These are phyloP conservation scores for Esteya vermicola DNA, from an alignment of 2,329 filamentous ascomycete genomes.

Conservation along the genomic window DNA sequence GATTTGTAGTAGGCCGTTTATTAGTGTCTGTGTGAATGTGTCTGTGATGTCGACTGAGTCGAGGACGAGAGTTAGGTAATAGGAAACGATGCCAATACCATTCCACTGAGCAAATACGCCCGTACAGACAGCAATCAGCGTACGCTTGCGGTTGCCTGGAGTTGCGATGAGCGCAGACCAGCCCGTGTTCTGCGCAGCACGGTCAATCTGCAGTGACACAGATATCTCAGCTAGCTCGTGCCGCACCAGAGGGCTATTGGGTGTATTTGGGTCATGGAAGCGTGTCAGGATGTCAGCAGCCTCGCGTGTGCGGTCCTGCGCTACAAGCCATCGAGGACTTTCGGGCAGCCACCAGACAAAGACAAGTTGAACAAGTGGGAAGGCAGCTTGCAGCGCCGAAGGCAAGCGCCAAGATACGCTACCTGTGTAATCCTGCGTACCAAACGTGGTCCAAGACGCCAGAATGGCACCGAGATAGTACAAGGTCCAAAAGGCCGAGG, in stretches of 20 bases:
- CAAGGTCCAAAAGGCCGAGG: neutral
- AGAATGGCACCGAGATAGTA: slow-evolving; percentile 4
- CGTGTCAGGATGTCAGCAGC: slow-evolving; percentile 34
- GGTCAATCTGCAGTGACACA: neutral
- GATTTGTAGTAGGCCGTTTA: slow-evolving; percentile 20
- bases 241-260: neutral
- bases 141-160: slow-evolving; percentile 11
- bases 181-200: neutral
- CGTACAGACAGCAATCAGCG: slow-evolving; percentile 3
- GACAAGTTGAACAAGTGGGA: slow-evolving; percentile 30
- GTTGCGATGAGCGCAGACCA: neutral
- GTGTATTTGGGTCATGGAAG: neutral
- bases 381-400: slow-evolving; percentile 25
- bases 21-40: slow-evolving; percentile 22
- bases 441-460: slow-evolving; percentile 28
- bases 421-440: slow-evolving; percentile 13
- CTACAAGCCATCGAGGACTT: too few species aligned
- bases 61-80: slow-evolving; percentile 3
- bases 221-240: neutral
- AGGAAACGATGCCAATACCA: slow-evolving; percentile 5
- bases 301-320: slow-evolving; percentile 31
- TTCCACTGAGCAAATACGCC: slow-evolving; percentile 6
- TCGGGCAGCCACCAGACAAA: too few species aligned
- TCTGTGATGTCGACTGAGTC: slow-evolving; percentile 15
- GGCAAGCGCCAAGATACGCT: slow-evolving; percentile 20